These are phyloP conservation scores for Orbilia ellipsospora DNA, from an alignment of 2,329 filamentous ascomycete genomes.

Conservation along the genomic window DNA sequence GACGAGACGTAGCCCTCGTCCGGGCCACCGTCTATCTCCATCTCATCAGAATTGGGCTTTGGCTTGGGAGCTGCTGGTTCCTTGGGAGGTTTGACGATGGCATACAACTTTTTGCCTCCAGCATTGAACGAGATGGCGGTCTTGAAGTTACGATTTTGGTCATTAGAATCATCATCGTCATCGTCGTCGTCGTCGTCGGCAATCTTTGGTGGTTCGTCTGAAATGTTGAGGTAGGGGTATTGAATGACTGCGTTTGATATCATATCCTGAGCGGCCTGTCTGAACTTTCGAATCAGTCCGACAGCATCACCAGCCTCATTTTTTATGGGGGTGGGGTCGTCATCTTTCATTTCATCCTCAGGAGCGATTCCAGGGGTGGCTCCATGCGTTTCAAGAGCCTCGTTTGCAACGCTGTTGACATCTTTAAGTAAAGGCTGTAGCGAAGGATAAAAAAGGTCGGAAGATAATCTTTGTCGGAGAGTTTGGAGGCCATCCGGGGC, in stretches of 20 bases:
- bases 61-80: neutral
- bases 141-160: slow-evolving; percentile 1
- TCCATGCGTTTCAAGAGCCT: slow-evolving; percentile 29
- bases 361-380: slow-evolving; percentile 17
- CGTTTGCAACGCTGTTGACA: slow-evolving; percentile 31
- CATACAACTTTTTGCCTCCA: slow-evolving; percentile 29
- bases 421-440: slow-evolving; percentile 25
- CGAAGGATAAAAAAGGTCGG: slow-evolving; percentile 44
- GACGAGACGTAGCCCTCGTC: slow-evolving; percentile 2
- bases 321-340: slow-evolving; percentile 22
- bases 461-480: slow-evolving; percentile 39
- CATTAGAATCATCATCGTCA: neutral
- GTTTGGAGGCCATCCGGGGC: slow-evolving; percentile 28
- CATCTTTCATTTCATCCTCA: slow-evolving; percentile 48
- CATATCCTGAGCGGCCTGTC: slow-evolving; percentile 22
- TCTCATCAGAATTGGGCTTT: slow-evolving; percentile 15
- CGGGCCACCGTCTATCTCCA: slow-evolving; percentile 32
- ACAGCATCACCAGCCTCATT: slow-evolving; percentile 12
- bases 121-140: neutral
- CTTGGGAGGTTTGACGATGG: neutral
- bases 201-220: slow-evolving; percentile 23
- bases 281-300: slow-evolving; percentile 36
- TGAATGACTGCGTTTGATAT: slow-evolving; percentile 28
- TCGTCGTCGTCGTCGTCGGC: slow-evolving; percentile 10
- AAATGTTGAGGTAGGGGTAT: slow-evolving; percentile 38